Conservation (phyloP, 2,329 filamentous ascomycete genomes). For the Penicillium sp. region DNA sequence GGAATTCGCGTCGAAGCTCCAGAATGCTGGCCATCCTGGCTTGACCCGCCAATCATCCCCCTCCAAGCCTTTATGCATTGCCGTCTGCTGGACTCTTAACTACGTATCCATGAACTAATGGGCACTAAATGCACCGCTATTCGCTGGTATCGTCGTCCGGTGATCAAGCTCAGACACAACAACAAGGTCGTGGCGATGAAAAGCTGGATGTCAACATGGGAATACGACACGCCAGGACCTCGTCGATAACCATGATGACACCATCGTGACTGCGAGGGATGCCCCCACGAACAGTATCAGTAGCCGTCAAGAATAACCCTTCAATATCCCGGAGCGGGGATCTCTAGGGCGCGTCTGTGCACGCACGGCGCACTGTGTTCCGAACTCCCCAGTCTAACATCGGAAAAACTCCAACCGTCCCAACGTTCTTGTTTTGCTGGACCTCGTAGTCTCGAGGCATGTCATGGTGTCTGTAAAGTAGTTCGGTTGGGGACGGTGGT, state of each 20-base stretch:
- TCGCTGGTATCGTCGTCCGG: background rate
- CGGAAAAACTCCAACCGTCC: background rate
- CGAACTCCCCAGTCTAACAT: conserved; percentile 1
- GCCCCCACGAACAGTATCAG: background rate
- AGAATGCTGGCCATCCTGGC: background rate
- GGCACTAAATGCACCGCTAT: background rate
- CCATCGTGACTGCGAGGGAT: background rate
- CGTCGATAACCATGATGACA: background rate
- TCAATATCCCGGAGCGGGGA: conserved; percentile 8
- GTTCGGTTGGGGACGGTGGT: background rate
- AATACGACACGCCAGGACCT: background rate
- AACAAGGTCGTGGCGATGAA: background rate
- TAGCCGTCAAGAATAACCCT: conserved; percentile 12
- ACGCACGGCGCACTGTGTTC: conserved; percentile 15
- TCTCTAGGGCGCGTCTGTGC: background rate
- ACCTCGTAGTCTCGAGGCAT: background rate
- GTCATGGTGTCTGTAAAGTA: background rate
- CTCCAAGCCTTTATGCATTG: background rate
- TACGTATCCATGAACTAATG: background rate
- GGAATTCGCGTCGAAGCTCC: conserved; percentile 18
- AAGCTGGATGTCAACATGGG: background rate
- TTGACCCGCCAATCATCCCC: conserved; percentile 14
- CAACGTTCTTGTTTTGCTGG: background rate
- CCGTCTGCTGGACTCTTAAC: background rate
- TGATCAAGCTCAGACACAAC: background rate